Evolutionary conservation across 2,329 filamentous ascomycete species (phyloP), one percentile per base, ranked within the genome.

Genomic region (Colletotrichum tamarilloi): DNA sequence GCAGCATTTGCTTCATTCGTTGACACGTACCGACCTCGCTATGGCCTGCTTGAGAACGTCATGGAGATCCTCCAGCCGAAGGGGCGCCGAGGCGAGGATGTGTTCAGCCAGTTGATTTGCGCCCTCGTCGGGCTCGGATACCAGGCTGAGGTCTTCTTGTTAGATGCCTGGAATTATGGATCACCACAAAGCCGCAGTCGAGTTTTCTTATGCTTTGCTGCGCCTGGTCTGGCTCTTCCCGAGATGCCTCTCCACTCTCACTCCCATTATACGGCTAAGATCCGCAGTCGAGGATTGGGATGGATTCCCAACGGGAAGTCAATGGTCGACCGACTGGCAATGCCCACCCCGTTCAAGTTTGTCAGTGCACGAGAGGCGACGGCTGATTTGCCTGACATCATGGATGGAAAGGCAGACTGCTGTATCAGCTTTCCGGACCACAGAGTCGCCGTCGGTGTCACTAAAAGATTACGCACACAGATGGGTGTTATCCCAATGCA

Each of bases 21-120:
- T 1, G 94, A 97, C 75, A 82, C 94, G 0, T 95, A 94, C 75
- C 88, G 92, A 0, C 94, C 94, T 0, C 86, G 89, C n/a, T 96
- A 93, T 78, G 93, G 91, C 0, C 76, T 96, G 0, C 85, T 97
- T 0, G 94, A 97, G 80, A 97, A 97, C 76, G 94, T 97, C 0
- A 82, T 89, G 0, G 86, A 84, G 0, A 94, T 96, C 83, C 87
- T 93, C 0, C 86, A 83, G 59, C 84, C 78, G 28, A 83, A 84
- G 22, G 84, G 80, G 22, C 77, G 78, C 7, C 82, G 87, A 19
- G 82, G 87, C 4, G 85, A 92, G 24, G 93, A 94, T 71, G 89
- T 94, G 0, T 91, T 95, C 64, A 91, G 91, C 1, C 93, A 95
- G 76, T 84, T 97, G 0, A 85, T 97, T 11, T 93, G 92, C 74